phyloP scores from a whole-genome alignment of 345 rosid genomes.

The Clausena lansium region DNA sequence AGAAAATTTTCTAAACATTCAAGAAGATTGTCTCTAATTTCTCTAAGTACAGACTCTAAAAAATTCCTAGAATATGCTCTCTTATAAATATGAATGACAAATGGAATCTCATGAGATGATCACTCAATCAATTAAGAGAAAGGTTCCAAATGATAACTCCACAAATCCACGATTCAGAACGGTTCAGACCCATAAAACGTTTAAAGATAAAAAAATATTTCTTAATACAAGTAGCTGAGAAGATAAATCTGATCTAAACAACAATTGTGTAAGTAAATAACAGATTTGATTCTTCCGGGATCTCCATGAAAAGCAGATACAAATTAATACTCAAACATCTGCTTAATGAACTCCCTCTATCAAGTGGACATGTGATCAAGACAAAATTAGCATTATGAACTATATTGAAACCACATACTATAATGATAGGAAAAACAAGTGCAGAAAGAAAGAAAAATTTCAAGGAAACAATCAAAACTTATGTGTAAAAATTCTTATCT shows the following conservation, averaged over 20 bases:
- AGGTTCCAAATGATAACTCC: slow-evolving; percentile 5
- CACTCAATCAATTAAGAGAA: background rate
- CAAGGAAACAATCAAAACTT: background rate
- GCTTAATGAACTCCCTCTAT: background rate
- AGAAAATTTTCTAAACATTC: background rate
- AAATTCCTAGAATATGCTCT: background rate
- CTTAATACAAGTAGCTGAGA: background rate
- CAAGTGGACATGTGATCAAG: no score
- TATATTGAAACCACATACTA: background rate
- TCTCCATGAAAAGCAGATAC: background rate
- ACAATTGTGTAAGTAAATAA: background rate
- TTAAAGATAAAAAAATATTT: background rate
- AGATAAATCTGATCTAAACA: background rate
- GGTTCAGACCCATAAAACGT: background rate
- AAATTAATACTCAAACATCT: background rate
- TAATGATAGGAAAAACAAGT: background rate
- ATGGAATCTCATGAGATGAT: background rate
- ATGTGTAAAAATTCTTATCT: background rate
- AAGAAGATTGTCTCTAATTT: background rate
- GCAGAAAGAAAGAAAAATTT: background rate
- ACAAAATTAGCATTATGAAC: background rate
- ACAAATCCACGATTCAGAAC: background rate
- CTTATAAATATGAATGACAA: background rate
- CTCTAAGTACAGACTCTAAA: no score
- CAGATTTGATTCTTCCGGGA: background rate